phyloP scores from a whole-genome alignment of 805 yeast genomes.

The Yarrowia sp. region DNA sequence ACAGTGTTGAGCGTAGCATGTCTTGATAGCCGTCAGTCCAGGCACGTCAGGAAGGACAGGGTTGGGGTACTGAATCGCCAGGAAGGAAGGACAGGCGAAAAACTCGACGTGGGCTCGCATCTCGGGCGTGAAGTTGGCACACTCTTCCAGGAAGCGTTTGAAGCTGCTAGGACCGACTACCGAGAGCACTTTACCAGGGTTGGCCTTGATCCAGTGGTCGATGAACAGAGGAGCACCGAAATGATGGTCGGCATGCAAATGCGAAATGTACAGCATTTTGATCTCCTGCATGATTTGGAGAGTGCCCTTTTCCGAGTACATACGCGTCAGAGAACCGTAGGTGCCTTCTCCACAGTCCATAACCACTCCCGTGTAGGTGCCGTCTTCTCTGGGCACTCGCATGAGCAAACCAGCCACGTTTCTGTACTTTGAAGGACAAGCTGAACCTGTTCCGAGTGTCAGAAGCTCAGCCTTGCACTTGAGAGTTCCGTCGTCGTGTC shows the following conservation, averaged over 20 bases:
- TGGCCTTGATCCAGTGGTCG: slow-evolving; percentile 61
- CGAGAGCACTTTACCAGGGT: slow-evolving; percentile 52
- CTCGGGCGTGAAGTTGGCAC: slow-evolving; percentile 51
- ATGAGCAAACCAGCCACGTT: slow-evolving; percentile 85
- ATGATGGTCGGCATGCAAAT: slow-evolving; percentile 97
- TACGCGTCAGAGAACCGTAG: slow-evolving; percentile 70
- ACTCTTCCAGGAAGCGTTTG: slow-evolving; percentile 69
- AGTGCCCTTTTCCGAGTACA: slow-evolving; percentile 59
- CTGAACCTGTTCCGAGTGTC: slow-evolving; percentile 92
- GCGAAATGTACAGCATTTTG: slow-evolving; percentile 74
- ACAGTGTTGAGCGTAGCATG: slow-evolving; percentile 86
- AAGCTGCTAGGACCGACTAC: slow-evolving; percentile 75
- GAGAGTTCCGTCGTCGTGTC: slow-evolving; percentile 4
- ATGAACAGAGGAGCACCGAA: slow-evolving; percentile 78
- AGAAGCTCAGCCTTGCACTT: slow-evolving; percentile 57
- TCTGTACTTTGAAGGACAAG: slow-evolving; percentile 81
- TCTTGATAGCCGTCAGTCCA: slow-evolving; percentile 51
- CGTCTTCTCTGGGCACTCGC: slow-evolving; percentile 61
- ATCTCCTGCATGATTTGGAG: slow-evolving; percentile 64
- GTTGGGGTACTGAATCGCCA: too few species aligned
- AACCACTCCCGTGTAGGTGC: slow-evolving; percentile 54
- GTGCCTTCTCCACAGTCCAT: slow-evolving; percentile 98
- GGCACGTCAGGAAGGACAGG: not conserved
- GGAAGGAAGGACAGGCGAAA: slow-evolving; percentile 64
- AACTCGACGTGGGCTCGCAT: slow-evolving; percentile 54